Evolutionary conservation across 2,329 filamentous ascomycete genomes (phyloP).

Genomic region (Elsinoe australis): DNA sequence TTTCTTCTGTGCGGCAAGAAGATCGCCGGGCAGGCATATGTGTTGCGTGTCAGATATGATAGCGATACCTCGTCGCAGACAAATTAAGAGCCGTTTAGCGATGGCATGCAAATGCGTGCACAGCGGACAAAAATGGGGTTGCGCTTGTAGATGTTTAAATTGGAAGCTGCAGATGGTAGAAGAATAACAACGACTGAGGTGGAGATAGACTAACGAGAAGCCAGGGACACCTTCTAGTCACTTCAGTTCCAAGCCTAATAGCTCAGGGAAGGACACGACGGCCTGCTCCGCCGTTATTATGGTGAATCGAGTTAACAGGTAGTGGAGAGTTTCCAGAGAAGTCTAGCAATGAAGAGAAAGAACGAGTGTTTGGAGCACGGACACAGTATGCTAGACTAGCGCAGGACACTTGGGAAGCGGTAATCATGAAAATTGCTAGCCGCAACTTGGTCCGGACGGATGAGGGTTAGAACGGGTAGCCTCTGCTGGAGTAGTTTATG

Average conservation of each 20-base stretch:
- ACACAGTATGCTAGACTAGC: no score
- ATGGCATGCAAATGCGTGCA: no score
- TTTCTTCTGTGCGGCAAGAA: neutral
- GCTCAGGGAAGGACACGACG: neutral
- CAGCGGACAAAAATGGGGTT: no score
- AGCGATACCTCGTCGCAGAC: no score
- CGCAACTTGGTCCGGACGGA: neutral
- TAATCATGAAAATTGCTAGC: no score
- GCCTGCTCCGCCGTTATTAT: neutral
- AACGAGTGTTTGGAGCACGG: slow-evolving; percentile 8
- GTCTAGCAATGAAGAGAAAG: neutral
- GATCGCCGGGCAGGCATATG: neutral
- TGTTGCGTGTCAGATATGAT: no score
- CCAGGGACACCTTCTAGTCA: neutral
- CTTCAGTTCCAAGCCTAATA: slow-evolving; percentile 2
- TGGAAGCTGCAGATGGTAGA: no score
- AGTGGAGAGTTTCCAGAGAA: neutral
- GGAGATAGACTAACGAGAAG: neutral
- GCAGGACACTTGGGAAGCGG: neutral
- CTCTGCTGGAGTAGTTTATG: no score
- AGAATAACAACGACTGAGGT: neutral
- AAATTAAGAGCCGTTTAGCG: no score
- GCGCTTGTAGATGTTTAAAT: no score
- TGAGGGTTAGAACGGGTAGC: no score
- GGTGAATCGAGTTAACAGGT: neutral